Conservation (phyloP, 2,329 filamentous ascomycete genomes). For the Fusarium austroafricanum region DNA sequence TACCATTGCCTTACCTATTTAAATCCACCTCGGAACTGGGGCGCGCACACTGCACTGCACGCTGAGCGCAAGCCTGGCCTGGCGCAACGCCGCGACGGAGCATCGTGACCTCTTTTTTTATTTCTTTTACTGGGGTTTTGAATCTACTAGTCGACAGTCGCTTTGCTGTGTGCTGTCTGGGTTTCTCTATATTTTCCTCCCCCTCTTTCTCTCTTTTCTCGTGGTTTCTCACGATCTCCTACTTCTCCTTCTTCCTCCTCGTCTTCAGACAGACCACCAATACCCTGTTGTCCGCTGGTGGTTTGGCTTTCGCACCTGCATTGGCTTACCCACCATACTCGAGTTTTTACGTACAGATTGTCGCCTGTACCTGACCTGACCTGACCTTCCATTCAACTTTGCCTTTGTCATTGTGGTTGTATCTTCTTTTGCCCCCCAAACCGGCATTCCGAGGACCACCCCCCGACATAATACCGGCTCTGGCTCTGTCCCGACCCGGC, state of each 20-base stretch:
- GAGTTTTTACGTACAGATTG: conserved; percentile 51
- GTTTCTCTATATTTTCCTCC: conserved; percentile 24
- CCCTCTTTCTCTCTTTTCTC: conserved; percentile 15
- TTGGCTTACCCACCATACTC: conserved; percentile 49
- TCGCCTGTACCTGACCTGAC: conserved; percentile 17
- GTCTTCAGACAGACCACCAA: conserved; percentile 22
- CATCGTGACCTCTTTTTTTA: conserved; percentile 46
- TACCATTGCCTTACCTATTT: conserved; percentile 34
- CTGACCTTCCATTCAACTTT: not conserved
- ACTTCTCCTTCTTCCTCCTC: conserved; percentile 10
- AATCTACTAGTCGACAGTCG: conserved; percentile 29
- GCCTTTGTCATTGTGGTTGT: conserved; percentile 23
- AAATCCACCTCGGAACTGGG: conserved; percentile 44
- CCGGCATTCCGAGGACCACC: conserved; percentile 38
- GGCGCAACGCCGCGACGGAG: conserved; percentile 46
- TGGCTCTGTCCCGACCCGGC: conserved; percentile 35
- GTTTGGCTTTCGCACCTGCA: conserved; percentile 43
- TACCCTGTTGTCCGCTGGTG: conserved; percentile 39
- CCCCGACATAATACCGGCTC: conserved; percentile 44
- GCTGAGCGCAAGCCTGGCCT: conserved; percentile 30
- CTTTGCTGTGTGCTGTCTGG: conserved; percentile 5
- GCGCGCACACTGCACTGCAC: conserved; percentile 32
- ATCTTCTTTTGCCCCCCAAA: conserved; percentile 39
- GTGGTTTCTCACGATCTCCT: conserved; percentile 22
- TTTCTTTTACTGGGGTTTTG: conserved; percentile 37